phyloP scores from a whole-genome alignment of 2,329 filamentous ascomycete genomes.

The Whalleya microplaca region DNA sequence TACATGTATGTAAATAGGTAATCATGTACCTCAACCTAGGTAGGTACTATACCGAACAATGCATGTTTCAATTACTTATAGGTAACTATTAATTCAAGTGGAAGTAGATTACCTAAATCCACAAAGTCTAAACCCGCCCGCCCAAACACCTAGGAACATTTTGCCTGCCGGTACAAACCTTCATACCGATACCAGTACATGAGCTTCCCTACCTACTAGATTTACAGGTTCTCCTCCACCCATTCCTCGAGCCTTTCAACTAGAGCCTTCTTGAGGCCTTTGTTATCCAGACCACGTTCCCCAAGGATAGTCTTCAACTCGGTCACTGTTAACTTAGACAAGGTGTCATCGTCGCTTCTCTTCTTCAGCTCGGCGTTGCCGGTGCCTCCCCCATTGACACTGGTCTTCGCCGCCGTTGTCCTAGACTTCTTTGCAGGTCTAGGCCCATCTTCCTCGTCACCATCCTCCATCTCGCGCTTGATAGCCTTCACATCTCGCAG shows the following conservation, averaged over 20 bases:
- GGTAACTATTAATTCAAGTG: too few species aligned
- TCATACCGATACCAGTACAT: too few species aligned
- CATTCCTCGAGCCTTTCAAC: constrained; percentile 61
- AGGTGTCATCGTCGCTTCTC: constrained; percentile 48
- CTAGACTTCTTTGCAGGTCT: constrained; percentile 52
- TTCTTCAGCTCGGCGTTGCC: constrained; percentile 52
- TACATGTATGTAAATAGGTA: too few species aligned
- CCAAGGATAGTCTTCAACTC: constrained; percentile 55
- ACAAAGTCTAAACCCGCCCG: too few species aligned
- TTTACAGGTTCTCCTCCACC: constrained; percentile 50
- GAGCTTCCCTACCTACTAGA: background rate
- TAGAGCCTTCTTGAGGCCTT: constrained; percentile 58
- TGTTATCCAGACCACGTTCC: constrained; percentile 50
- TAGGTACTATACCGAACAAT: too few species aligned
- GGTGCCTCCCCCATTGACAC: constrained; percentile 40
- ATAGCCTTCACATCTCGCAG: constrained; percentile 45
- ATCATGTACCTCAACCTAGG: too few species aligned
- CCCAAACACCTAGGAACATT: too few species aligned
- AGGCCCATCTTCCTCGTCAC: constrained; percentile 43
- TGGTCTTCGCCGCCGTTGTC: constrained; percentile 36
- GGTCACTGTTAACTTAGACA: constrained; percentile 58
- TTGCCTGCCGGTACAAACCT: too few species aligned
- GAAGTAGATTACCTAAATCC: too few species aligned
- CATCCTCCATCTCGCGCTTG: constrained; percentile 57
- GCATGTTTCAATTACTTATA: too few species aligned